These are phyloP conservation scores for Phylloporus arenicola DNA, from an alignment of 768 basidiomycete genomes.

Conservation along the genomic window DNA sequence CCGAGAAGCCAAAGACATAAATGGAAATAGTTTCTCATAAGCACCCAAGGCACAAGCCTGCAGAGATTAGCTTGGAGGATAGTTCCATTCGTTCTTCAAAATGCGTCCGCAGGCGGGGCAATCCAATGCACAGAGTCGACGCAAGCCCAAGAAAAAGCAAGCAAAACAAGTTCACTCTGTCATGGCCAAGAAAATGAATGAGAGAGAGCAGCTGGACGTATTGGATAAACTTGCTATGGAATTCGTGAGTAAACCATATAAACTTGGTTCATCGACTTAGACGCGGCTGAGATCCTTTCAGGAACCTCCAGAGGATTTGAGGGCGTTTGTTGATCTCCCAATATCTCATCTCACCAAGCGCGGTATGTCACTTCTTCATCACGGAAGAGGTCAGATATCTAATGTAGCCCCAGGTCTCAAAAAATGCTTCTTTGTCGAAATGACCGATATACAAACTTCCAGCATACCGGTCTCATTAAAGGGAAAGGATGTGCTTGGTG, in stretches of 20 bases:
- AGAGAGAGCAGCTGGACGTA: constrained; percentile 46
- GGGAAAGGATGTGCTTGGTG: constrained; percentile 62
- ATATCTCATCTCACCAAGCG: constrained; percentile 72
- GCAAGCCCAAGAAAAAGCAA: constrained; percentile 15
- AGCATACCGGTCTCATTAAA: constrained; percentile 57
- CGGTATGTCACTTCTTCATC: constrained; percentile 36
- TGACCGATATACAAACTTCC: constrained; percentile 74
- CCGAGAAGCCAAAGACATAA: neutral
- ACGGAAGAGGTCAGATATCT: neutral
- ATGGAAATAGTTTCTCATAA: neutral
- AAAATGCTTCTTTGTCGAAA: constrained; percentile 77
- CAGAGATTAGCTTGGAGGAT: neutral
- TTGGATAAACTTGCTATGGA: constrained; percentile 45
- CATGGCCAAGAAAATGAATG: constrained; percentile 40
- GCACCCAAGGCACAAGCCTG: too few species aligned
- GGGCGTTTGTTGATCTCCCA: constrained; percentile 66
- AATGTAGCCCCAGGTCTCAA: constrained; percentile 57
- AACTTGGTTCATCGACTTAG: neutral
- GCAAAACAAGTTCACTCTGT: constrained; percentile 9
- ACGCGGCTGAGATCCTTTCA: constrained; percentile 26
- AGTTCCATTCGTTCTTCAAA: neutral
- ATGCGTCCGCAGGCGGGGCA: constrained; percentile 20
- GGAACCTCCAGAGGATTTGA: constrained; percentile 46
- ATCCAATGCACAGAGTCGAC: constrained; percentile 8
- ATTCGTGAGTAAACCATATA: constrained; percentile 40